Base-by-base conservation (phyloP, 441 rosid genomes). In the Adansonia grandidieri region DNA sequence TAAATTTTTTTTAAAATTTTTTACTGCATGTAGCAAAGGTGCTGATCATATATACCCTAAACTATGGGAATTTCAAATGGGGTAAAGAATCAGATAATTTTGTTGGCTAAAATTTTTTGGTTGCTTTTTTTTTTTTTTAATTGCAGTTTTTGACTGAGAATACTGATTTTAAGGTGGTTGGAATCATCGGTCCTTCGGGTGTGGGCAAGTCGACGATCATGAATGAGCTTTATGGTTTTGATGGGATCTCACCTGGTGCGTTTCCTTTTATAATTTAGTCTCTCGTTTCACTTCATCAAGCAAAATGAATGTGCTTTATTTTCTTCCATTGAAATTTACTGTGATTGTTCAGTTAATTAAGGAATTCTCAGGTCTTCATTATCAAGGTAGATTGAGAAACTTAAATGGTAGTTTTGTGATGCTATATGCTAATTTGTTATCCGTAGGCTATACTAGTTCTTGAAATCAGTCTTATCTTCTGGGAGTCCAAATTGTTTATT, bases 191-290 rank as follows among this genome's bases (percentile, higher is more conserved):
- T 40, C 91, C 89, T 6, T 84, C 90, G 2, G 98, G 96, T 42
- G 95, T 83, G 20, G 96, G 98, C 63, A 93, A 93, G 82, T 91
- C 98, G 3, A 88, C 92, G 6, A 88, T 93, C 71, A 85, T 91
- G 96, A 91, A 93, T 82, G 91, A 91, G 79, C 89, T 93, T 74
- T 93, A 93, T 78, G 93, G 95, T 65, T 89, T 88, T 80, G 93
- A 90, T 81, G 89, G 86, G 15, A 84, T 68, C 82, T 92, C 94
- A 28, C 88, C 92, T 28, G 97, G 96, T 89, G 58, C 57, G 87
- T 82, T 54, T 32, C 9, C 44, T 72, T 72, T 54, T 40, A 2
- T 37, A 17, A 37, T 20, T 20, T 48, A 20, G 10, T 47, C 40
- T 69, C 1, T 68, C 20, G 3, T 17, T 50, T 50, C 11, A 50